These are phyloP conservation scores for Populus pruinosa DNA, from an alignment of 345 rosid species.

Conservation along the genomic window DNA sequence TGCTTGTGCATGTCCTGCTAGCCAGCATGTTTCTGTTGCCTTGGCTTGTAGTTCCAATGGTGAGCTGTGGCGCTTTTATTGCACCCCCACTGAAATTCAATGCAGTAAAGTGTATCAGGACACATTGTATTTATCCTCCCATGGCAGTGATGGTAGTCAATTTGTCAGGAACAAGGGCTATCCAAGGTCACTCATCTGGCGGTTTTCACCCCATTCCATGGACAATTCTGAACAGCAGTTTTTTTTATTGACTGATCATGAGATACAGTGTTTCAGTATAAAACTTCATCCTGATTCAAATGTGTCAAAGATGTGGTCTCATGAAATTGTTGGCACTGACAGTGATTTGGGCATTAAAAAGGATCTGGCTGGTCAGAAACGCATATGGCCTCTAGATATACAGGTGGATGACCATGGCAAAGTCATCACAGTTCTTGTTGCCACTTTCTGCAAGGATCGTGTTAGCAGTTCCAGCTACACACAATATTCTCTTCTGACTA, in stretches of 20 bases:
- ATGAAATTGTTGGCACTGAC: conserved; percentile 75
- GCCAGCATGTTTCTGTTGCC: conserved; percentile 52
- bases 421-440: conserved; percentile 79
- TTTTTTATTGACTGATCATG: conserved; percentile 68
- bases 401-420: conserved; percentile 76
- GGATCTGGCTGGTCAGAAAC: conserved; percentile 90
- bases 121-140: conserved; percentile 32
- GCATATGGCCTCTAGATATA: conserved; percentile 86
- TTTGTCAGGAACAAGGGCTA: conserved; percentile 51
- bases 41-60: conserved; percentile 64
- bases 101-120: conserved; percentile 37
- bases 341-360: conserved; percentile 78
- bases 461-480: conserved; percentile 89
- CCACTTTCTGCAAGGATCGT: conserved; percentile 86
- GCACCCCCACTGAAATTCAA: conserved; percentile 48
- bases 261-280: conserved; percentile 61
- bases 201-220: conserved; percentile 28
- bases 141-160: conserved; percentile 35
- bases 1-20: conserved; percentile 40
- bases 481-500: conserved; percentile 79
- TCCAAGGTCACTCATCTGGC: conserved; percentile 78
- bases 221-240: conserved; percentile 50
- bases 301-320: conserved; percentile 66
- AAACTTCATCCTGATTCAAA: conserved; percentile 39
- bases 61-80: conserved; percentile 70